Evolutionary conservation across 768 basidiomycete genomes (phyloP).

Genomic region (Scleroderma citrinum): DNA sequence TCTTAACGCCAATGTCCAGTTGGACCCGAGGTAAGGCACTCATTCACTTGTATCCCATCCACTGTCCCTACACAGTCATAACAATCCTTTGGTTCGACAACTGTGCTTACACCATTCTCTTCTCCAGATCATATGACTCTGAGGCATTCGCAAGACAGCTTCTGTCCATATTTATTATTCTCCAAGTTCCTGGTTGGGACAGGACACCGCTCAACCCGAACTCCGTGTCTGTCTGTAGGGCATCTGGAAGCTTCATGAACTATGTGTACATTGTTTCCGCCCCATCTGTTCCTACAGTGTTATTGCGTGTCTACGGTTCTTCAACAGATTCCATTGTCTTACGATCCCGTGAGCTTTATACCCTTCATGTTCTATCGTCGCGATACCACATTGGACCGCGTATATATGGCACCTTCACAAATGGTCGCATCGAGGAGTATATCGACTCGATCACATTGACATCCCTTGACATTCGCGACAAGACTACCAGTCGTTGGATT

Average conservation of each 20-base stretch:
- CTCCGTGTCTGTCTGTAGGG: slow-evolving; percentile 61
- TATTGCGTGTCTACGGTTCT: slow-evolving; percentile 89
- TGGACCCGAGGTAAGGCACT: slow-evolving; percentile 68
- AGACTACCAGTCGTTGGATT: slow-evolving; percentile 41
- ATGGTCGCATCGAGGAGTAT: slow-evolving; percentile 94
- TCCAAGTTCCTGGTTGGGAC: slow-evolving; percentile 59
- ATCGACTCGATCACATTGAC: slow-evolving; percentile 84
- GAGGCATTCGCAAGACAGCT: slow-evolving; percentile 48
- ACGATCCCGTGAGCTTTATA: slow-evolving; percentile 79
- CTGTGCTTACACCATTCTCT: slow-evolving; percentile 11
- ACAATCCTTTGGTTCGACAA: slow-evolving; percentile 13
- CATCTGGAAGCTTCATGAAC: slow-evolving; percentile 92
- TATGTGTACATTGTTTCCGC: slow-evolving; percentile 95
- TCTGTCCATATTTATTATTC: slow-evolving; percentile 46
- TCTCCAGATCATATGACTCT: slow-evolving; percentile 59
- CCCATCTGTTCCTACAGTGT: slow-evolving; percentile 55
- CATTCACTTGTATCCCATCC: slow-evolving; percentile 19
- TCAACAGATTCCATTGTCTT: slow-evolving; percentile 85
- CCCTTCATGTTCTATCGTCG: slow-evolving; percentile 85
- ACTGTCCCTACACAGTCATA: slow-evolving; percentile 3
- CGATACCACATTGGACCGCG: slow-evolving; percentile 84
- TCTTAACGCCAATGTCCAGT: slow-evolving; percentile 44
- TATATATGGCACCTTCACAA: slow-evolving; percentile 91
- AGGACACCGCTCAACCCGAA: slow-evolving; percentile 40
- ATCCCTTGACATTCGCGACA: slow-evolving; percentile 28